Percentiles rank a stretch among this genome's conserved stretches.
phyloP scores from a whole-genome alignment of 495 filamentous ascomycete species.

The Collariella sp. region DNA sequence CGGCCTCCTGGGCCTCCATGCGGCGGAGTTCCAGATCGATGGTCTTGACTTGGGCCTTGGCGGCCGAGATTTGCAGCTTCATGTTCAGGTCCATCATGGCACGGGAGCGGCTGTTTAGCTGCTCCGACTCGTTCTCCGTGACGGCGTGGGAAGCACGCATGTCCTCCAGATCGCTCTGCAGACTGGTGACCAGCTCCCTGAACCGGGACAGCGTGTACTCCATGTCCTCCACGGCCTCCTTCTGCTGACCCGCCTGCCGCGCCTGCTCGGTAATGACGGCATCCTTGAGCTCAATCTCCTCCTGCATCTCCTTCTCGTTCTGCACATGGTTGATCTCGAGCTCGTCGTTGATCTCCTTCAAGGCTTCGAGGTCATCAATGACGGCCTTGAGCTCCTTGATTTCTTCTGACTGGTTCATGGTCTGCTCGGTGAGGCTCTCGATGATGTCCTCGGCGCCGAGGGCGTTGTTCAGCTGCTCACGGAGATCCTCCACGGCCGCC shows the following conservation, averaged over 20 bases:
- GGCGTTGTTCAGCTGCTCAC: conserved; percentile 84
- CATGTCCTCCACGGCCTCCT: conserved; percentile 70
- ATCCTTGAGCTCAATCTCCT: conserved; percentile 81
- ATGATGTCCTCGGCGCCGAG: conserved; percentile 86
- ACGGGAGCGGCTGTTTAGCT: conserved; percentile 72
- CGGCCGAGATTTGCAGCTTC: conserved; percentile 79
- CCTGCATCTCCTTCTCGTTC: conserved; percentile 86
- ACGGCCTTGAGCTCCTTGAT: conserved; percentile 71
- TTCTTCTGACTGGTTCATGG: conserved; percentile 69
- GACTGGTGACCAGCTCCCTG: conserved; percentile 73
- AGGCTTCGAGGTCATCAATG: conserved; percentile 74
- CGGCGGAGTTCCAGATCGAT: conserved; percentile 83
- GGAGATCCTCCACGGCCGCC: conserved; percentile 72
- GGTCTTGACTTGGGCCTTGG: conserved; percentile 85
- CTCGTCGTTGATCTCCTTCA: conserved; percentile 91
- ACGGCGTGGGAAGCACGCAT: conserved; percentile 86
- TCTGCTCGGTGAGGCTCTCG: conserved; percentile 80
- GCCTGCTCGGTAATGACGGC: conserved; percentile 66
- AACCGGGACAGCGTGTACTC: conserved; percentile 86
- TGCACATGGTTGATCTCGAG: conserved; percentile 88
- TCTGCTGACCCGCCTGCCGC: conserved; percentile 55
- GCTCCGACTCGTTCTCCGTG: conserved; percentile 82
- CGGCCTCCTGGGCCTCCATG: conserved; percentile 82
- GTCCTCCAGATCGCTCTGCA: conserved; percentile 84
- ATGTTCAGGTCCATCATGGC: conserved; percentile 95